phyloP scores from a whole-genome alignment of 371 early-diverging fungal genomes.

The Encephalitozoon hellem region DNA sequence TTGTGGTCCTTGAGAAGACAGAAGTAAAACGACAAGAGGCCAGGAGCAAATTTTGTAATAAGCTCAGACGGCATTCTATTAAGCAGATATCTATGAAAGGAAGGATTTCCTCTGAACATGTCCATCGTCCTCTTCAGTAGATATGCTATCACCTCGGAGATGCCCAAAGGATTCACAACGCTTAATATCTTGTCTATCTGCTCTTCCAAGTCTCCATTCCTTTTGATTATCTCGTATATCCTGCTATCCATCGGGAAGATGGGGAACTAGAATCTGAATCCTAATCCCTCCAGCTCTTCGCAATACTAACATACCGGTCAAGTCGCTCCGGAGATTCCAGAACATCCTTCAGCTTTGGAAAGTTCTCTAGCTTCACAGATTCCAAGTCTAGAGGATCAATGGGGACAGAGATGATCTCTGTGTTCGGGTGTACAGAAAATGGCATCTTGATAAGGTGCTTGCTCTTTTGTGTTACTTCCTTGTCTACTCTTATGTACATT shows the following conservation, averaged over 20 bases:
- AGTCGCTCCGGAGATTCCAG: not conserved
- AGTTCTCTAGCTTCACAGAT: not conserved
- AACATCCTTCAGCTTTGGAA: not conserved
- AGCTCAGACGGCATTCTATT: not conserved
- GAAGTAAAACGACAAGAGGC: not conserved
- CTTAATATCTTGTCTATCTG: not conserved
- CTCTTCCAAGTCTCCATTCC: not conserved
- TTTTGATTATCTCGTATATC: not conserved
- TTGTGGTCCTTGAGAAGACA: not conserved
- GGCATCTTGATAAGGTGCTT: slow-evolving; percentile 95
- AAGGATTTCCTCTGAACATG: not conserved
- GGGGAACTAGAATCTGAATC: not conserved
- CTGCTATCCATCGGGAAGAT: not conserved
- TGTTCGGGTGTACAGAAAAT: slow-evolving; percentile 83
- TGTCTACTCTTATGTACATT: slow-evolving; percentile 72
- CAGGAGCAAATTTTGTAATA: not conserved
- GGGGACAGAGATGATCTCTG: slow-evolving; percentile 69
- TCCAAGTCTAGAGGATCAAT: slow-evolving; percentile 62
- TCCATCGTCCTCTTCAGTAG: not conserved
- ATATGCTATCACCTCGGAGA: not conserved
- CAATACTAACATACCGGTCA: not conserved
- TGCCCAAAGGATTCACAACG: not conserved
- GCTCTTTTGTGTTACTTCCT: slow-evolving; percentile 74
- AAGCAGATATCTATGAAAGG: not conserved
- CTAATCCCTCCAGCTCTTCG: not conserved